phyloP scores from a whole-genome alignment of 2,329 filamentous ascomycete genomes.

The Fusarium sp. region DNA sequence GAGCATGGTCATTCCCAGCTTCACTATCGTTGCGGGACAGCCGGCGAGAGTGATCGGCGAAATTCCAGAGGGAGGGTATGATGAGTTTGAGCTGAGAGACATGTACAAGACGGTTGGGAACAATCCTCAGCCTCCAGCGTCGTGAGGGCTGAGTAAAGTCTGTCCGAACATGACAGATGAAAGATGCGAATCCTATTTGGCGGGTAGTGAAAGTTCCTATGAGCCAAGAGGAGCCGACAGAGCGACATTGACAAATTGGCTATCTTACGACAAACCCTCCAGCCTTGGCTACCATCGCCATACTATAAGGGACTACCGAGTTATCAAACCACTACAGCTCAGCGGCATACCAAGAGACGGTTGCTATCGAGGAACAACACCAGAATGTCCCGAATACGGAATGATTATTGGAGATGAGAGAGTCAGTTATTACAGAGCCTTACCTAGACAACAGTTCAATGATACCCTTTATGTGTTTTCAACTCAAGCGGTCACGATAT shows the following conservation, averaged over 20 bases:
- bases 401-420: neutral
- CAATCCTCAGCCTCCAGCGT: slow-evolving; percentile 54
- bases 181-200: neutral
- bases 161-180: neutral
- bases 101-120: slow-evolving; percentile 74
- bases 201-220: neutral
- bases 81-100: slow-evolving; percentile 72
- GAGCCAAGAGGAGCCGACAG: neutral
- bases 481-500: too few species aligned
- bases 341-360: neutral
- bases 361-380: neutral
- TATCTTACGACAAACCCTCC: neutral
- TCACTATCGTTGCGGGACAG: slow-evolving; percentile 86
- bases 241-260: neutral
- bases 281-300: too few species aligned
- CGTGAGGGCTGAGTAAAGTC: slow-evolving; percentile 30
- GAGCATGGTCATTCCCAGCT: slow-evolving; percentile 92
- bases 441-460: slow-evolving; percentile 28
- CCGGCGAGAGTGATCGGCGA: slow-evolving; percentile 85
- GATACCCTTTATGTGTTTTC: slow-evolving; percentile 36
- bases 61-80: slow-evolving; percentile 75
- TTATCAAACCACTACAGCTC: neutral
- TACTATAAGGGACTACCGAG: neutral
- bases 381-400: neutral
- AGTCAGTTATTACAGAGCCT: slow-evolving; percentile 5